phyloP scores from a whole-genome alignment of 2,329 filamentous ascomycete genomes.

The Ascomycota sp. region DNA sequence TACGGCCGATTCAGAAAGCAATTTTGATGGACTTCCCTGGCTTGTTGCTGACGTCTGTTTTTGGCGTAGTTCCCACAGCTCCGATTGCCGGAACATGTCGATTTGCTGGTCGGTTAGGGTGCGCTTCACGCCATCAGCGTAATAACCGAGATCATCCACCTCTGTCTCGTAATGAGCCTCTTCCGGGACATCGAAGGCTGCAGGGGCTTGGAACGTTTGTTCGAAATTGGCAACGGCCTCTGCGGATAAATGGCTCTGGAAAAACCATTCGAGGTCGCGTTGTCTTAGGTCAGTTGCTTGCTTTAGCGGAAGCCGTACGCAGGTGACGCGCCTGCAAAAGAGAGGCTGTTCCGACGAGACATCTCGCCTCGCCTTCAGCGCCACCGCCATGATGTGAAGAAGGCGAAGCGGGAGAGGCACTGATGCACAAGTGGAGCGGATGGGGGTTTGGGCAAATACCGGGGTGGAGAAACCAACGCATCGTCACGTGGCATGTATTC shows the following conservation, averaged over 20 bases:
- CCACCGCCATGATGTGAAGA: neutral
- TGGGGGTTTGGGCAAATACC: no score
- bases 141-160: slow-evolving; percentile 57
- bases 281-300: slow-evolving; percentile 12
- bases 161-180: slow-evolving; percentile 17
- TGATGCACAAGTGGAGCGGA: no score
- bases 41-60: slow-evolving; percentile 11
- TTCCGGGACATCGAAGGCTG: slow-evolving; percentile 10
- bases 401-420: no score
- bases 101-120: slow-evolving; percentile 85
- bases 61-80: slow-evolving; percentile 50
- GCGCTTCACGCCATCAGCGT: slow-evolving; percentile 65
- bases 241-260: slow-evolving; percentile 34
- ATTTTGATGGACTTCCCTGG: neutral
- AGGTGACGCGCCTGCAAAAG: no score
- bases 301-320: no score
- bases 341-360: neutral
- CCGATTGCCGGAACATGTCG: slow-evolving; percentile 71
- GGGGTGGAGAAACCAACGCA: no score
- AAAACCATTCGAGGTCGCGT: slow-evolving; percentile 37
- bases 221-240: slow-evolving; percentile 23
- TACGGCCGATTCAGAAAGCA: no score
- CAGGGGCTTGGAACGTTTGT: slow-evolving; percentile 19
- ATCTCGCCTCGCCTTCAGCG: neutral
- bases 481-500: no score